Conservation (phyloP, 1,139 yeast species). For the Arxiozyma slooffiae region DNA sequence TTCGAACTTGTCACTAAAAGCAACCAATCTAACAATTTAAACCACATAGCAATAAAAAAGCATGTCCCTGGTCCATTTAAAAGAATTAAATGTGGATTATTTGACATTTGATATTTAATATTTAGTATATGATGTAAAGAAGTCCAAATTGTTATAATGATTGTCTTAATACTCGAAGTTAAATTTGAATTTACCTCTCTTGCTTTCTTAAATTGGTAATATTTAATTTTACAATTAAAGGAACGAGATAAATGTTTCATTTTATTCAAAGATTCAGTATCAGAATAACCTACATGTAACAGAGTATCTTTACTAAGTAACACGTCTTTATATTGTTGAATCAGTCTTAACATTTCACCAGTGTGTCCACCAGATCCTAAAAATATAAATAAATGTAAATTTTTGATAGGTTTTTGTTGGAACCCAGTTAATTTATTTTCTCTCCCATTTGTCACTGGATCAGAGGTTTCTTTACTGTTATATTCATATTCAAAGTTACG, state of each 20-base stretch:
- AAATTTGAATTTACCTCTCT: conserved; percentile 41
- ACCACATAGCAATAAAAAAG: conserved; percentile 54
- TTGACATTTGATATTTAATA: conserved; percentile 14
- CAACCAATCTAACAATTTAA: conserved; percentile 42
- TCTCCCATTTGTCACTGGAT: neutral
- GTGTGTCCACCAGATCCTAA: conserved; percentile 93
- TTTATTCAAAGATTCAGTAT: conserved; percentile 17
- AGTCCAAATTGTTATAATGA: conserved; percentile 15
- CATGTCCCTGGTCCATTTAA: conserved; percentile 94
- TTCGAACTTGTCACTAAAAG: conserved; percentile 37
- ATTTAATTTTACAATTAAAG: conserved; percentile 22
- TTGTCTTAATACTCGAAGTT: conserved; percentile 15
- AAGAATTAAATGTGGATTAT: conserved; percentile 35
- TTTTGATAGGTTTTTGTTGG: neutral
- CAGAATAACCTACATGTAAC: conserved; percentile 28
- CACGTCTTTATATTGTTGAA: conserved; percentile 35
- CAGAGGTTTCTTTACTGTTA: neutral
- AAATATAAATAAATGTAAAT: conserved; percentile 36
- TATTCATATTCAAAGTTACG: neutral
- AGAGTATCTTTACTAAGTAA: conserved; percentile 16
- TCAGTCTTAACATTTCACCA: conserved; percentile 78
- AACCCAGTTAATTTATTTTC: neutral
- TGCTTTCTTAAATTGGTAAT: conserved; percentile 54
- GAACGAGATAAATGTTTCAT: conserved; percentile 27
- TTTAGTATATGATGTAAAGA: conserved; percentile 14